Evolutionary conservation across 1,284 basidiomycete species (phyloP).

Genomic region (Pseudozyma sp.): DNA sequence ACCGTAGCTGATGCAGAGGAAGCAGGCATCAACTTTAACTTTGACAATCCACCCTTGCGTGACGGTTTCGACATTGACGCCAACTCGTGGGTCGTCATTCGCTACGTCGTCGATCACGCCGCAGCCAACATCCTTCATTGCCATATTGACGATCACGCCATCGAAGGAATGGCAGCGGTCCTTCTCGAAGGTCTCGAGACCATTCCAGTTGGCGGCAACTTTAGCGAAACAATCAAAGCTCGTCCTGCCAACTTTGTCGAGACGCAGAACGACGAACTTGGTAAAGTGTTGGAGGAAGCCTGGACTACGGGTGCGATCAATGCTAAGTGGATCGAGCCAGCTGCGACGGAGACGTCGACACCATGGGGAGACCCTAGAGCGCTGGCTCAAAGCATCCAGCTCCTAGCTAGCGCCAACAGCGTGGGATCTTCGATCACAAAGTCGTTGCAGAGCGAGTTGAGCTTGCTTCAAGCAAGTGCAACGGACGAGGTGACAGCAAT

Average conservation of each 20-base stretch:
- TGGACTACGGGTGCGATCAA: conserved; percentile 25
- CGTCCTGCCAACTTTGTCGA: conserved; percentile 24
- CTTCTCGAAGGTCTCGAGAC: conserved; percentile 53
- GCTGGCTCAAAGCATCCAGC: conserved; percentile 42
- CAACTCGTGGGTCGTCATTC: conserved; percentile 51
- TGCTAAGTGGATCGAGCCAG: conserved; percentile 27
- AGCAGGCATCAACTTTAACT: conserved; percentile 31
- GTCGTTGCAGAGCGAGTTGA: conserved; percentile 33
- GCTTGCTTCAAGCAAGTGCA: conserved; percentile 28
- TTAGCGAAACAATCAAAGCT: conserved; percentile 31
- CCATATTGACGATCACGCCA: conserved; percentile 53
- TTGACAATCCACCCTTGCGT: conserved; percentile 46
- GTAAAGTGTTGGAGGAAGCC: conserved; percentile 21
- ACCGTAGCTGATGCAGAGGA: conserved; percentile 35
- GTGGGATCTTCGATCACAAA: conserved; percentile 31
- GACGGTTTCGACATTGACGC: conserved; percentile 53
- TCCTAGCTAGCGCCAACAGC: conserved; percentile 46
- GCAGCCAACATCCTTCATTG: conserved; percentile 55
- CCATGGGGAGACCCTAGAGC: conserved; percentile 49
- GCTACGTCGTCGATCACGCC: conserved; percentile 46
- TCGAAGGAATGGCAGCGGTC: conserved; percentile 55
- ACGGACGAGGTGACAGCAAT: conserved; percentile 25
- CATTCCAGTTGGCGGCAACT: conserved; percentile 42
- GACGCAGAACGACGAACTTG: conserved; percentile 42
- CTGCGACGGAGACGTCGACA: conserved; percentile 30